These are phyloP conservation scores for Pouteria campechiana DNA, from an alignment of 179 eudicot genomes.

Conservation along the genomic window DNA sequence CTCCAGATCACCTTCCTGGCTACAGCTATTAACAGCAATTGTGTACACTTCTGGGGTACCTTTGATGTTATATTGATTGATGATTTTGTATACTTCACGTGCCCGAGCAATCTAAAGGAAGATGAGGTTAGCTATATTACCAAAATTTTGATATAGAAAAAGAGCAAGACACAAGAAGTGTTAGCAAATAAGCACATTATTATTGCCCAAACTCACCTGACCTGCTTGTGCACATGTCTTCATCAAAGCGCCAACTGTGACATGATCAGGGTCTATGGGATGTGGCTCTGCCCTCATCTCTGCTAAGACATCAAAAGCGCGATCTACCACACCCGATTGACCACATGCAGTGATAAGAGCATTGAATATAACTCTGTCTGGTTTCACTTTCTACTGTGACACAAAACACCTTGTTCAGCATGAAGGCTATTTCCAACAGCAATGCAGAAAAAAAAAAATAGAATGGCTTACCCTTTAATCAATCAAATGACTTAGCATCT, in stretches of 20 bases:
- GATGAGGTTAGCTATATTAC: not conserved
- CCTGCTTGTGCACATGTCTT: constrained; percentile 80
- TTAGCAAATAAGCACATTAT: not conserved
- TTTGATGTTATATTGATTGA: constrained; percentile 54
- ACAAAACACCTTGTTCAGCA: constrained; percentile 24
- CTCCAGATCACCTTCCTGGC: constrained; percentile 83
- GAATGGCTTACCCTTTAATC: too few species aligned
- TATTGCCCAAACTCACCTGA: constrained; percentile 41
- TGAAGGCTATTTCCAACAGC: constrained; percentile 14
- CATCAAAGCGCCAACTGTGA: constrained; percentile 87
- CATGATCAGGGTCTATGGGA: constrained; percentile 86
- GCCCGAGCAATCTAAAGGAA: constrained; percentile 59
- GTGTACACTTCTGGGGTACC: constrained; percentile 97
- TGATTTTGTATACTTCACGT: constrained; percentile 68
- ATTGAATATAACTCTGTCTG: constrained; percentile 95
- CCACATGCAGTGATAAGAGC: constrained; percentile 98
- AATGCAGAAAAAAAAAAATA: constrained; percentile 1
- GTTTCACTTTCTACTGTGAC: constrained; percentile 97
- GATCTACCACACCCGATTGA: constrained; percentile 94
- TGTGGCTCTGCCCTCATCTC: constrained; percentile 77
- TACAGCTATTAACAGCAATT: constrained; percentile 86
- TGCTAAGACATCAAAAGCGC: constrained; percentile 91
- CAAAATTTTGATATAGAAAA: constrained; percentile 1
- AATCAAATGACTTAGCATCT: too few species aligned
- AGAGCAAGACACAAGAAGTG: not conserved